Base-by-base conservation (phyloP, 1,139 yeast genomes). In the Suhomyces atakaporum region DNA sequence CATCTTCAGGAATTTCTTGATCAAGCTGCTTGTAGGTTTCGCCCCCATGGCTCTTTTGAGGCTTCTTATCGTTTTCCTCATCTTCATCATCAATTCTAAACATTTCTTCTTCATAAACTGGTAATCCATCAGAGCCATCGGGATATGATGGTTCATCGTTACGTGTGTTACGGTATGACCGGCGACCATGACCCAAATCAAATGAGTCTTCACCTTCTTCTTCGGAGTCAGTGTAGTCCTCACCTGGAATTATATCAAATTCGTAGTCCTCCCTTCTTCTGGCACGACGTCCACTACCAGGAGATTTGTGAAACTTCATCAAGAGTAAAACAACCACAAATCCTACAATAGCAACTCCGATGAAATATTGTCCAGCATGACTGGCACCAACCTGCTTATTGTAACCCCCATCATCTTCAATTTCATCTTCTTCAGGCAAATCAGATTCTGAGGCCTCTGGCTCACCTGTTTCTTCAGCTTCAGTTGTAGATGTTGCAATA, bases 181-280 rank as follows among this genome's bases (percentile, higher is more conserved):
- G 29, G 7, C 23, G 13, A 4, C 35, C 35, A 25, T 37, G 45
- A 7, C 51, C 54, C 42, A 49, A 44, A 29, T 49, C 55, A 27
- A 50, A 43, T 27, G 51, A 44, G 28, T 49, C 51, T 12, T 42
- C 50, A n/a, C 37, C 40, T 7, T 42, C 48, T 23, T 45, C 47
- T 10, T 53, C 60, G 27, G 55, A 51, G 31, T 57, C 60, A 25
- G 51, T 49, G 49, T 72, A 70, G 45, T 84, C 90, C 50, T 78
- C 84, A 1, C 84, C 84, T 12, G 80, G 81, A 34, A 84, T 84
- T 30, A 84, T 82, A 56, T 84, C 94, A 57, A 84, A 84, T 56
- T 84, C 94, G 53, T 78, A 84, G 43, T 83, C 84, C 39, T 81
- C 86, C 44, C 84, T 76, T 61, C 89, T 74, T 51, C 84, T 74